A percentile compares a stretch with the other conserved stretches of the same genome.
These are phyloP conservation scores for Lablab purpureus DNA, from an alignment of 306 rosid genomes.

Conservation along the genomic window DNA sequence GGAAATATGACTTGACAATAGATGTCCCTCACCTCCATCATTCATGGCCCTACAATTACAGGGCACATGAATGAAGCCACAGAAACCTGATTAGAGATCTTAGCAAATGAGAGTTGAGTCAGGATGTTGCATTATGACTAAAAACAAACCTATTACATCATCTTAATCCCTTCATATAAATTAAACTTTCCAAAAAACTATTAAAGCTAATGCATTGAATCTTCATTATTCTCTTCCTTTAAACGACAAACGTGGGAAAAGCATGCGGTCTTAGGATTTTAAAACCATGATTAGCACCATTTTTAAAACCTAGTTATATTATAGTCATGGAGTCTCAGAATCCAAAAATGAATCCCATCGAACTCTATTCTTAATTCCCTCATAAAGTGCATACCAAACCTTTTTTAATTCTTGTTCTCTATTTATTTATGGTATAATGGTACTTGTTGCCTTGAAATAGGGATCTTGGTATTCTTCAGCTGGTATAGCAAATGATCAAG, in stretches of 20 bases:
- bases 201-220: conserved; percentile 47
- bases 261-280: conserved; percentile 57
- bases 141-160: conserved; percentile 43
- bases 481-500: conserved; percentile 37
- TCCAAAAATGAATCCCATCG: conserved; percentile 30
- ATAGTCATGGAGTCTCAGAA: conserved; percentile 25
- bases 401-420: conserved; percentile 16
- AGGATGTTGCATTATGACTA: conserved; percentile 35
- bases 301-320: conserved; percentile 26
- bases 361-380: conserved; percentile 39
- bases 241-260: conserved; percentile 66
- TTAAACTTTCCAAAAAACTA: conserved; percentile 3
- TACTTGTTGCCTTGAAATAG: conserved; percentile 55
- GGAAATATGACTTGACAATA: conserved; percentile 39
- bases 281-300: conserved; percentile 51
- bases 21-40: conserved; percentile 37
- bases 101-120: conserved; percentile 39
- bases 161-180: conserved; percentile 41
- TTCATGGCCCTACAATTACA: conserved; percentile 49
- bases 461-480: conserved; percentile 47
- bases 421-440: conserved; percentile 20
- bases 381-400: conserved; percentile 30
- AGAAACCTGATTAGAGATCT: conserved; percentile 33
- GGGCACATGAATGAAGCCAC: conserved; percentile 39
- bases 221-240: conserved; percentile 57